A percentile compares a stretch with the other conserved stretches of the same genome.
Evolutionary conservation across 2,329 filamentous ascomycete genomes (phyloP).

Genomic region (Microdochium paspali): DNA sequence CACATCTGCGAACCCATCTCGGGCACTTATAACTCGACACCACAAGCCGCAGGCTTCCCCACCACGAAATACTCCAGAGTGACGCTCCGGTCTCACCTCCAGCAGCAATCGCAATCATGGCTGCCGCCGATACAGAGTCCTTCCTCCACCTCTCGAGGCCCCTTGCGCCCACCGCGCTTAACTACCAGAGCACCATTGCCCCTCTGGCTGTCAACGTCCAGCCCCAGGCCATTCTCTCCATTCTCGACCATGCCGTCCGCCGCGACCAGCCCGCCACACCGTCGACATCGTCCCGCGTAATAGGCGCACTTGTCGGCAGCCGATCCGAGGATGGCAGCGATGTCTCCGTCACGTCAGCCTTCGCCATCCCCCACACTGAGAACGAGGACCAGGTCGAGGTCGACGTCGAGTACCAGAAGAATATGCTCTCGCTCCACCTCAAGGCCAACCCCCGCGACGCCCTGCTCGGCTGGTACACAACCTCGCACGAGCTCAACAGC

Average conservation of each 20-base stretch:
- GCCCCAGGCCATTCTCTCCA: slow-evolving; percentile 65
- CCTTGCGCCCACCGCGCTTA: slow-evolving; percentile 70
- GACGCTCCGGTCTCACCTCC: slow-evolving; percentile 19
- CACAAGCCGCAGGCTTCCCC: slow-evolving; percentile 7
- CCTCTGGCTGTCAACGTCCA: slow-evolving; percentile 92
- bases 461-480: slow-evolving; percentile 97
- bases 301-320: slow-evolving; percentile 87
- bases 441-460: slow-evolving; percentile 91
- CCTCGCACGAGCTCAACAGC: slow-evolving; percentile 91
- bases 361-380: slow-evolving; percentile 97
- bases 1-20: neutral
- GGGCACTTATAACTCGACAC: slow-evolving; percentile 6
- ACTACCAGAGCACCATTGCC: slow-evolving; percentile 76
- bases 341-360: slow-evolving; percentile 91
- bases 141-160: slow-evolving; percentile 94
- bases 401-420: slow-evolving; percentile 99
- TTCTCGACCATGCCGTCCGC: slow-evolving; percentile 90
- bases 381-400: slow-evolving; percentile 98
- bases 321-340: slow-evolving; percentile 95
- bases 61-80: slow-evolving; percentile 7
- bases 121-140: slow-evolving; percentile 59
- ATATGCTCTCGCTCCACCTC: slow-evolving; percentile 92
- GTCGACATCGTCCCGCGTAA: slow-evolving; percentile 71
- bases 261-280: slow-evolving; percentile 67
- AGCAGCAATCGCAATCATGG: slow-evolving; percentile 58